Percentiles rank a stretch among this genome's conserved stretches.
Evolutionary conservation across 1,284 basidiomycete genomes (phyloP).

Genomic region (Ceratorhiza oryzae-sativae): DNA sequence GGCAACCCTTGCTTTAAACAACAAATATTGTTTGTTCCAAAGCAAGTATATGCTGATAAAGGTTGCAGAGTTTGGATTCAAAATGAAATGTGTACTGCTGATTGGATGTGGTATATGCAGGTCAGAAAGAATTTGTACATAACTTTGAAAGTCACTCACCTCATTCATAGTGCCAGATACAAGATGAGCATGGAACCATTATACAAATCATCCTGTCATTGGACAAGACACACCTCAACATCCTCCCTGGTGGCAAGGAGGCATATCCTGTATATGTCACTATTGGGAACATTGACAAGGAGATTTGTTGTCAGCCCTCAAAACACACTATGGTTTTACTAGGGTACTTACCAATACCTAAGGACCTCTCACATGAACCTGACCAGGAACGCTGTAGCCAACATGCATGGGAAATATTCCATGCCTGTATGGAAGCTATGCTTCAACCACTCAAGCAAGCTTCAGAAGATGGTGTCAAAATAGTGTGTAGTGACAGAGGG

Average conservation of each 20-base stretch:
- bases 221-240: conserved; percentile 37
- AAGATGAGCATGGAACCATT: conserved; percentile 9
- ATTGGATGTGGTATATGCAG: conserved; percentile 40
- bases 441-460: conserved; percentile 40
- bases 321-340: conserved; percentile 30
- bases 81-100: conserved; percentile 32
- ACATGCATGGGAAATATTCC: conserved; percentile 41
- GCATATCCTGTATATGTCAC: conserved; percentile 39
- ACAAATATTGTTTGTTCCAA: too few species aligned
- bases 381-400: background rate
- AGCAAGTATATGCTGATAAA: background rate
- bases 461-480: conserved; percentile 33
- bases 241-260: conserved; percentile 25
- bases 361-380: background rate
- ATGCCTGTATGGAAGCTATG: conserved; percentile 41
- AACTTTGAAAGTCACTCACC: background rate
- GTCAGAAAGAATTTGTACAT: background rate
- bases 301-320: background rate
- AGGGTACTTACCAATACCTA: conserved; percentile 36
- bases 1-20: too few species aligned
- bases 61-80: background rate
- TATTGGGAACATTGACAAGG: conserved; percentile 41
- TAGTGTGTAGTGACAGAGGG: conserved; percentile 7
- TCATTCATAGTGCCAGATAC: background rate
- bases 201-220: conserved; percentile 24